Base-by-base conservation (phyloP, 2,329 filamentous ascomycete genomes). In the Xylaria sp. region DNA sequence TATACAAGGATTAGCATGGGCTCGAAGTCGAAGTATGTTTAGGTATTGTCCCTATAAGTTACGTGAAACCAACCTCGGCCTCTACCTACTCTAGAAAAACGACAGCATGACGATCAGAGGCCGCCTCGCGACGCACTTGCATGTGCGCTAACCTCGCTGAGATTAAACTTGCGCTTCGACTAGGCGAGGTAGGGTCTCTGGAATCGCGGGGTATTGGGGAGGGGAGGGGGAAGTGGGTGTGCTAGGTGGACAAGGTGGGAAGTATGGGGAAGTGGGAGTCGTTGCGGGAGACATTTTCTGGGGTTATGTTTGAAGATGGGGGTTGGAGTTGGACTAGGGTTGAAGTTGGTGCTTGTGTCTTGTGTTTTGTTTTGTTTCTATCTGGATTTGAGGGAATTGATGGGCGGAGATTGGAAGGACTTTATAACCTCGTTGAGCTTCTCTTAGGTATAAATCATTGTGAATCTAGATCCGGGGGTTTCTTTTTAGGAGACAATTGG, bases 71-170 rank as follows among this genome's bases (percentile, higher is more conserved):
- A n/a, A n/a, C n/a, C n/a, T n/a, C n/a, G n/a, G n/a, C n/a, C n/a
- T n/a, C n/a, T n/a, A n/a, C n/a, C n/a, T n/a, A n/a, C n/a, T n/a
- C n/a, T n/a, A n/a, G n/a, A n/a, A n/a, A n/a, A n/a, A n/a, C n/a
- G n/a, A n/a, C n/a, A n/a, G n/a, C n/a, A n/a, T n/a, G n/a, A n/a
- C n/a, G n/a, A n/a, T n/a, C n/a, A n/a, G n/a, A n/a, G n/a, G n/a
- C n/a, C n/a, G n/a, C n/a, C n/a, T n/a, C n/a, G n/a, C 33, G 11
- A 72, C 55, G 33, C 71, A 73, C 61, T 66, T 69, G 45, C 72
- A 73, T 17, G 51, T 73, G 70, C 5, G 29, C 47, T 3, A 71
- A 9, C 2, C 25, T 4, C 6, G 13, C 9, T 4, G 70, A 68
- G n/a, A 55, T 9, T 6, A 73, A 39, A 7, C 62, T 56, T 4